Evolutionary conservation across 1,139 yeast species (phyloP), one percentile per base, ranked within the genome.

Genomic region (Geotrichum cucujoidarum): DNA sequence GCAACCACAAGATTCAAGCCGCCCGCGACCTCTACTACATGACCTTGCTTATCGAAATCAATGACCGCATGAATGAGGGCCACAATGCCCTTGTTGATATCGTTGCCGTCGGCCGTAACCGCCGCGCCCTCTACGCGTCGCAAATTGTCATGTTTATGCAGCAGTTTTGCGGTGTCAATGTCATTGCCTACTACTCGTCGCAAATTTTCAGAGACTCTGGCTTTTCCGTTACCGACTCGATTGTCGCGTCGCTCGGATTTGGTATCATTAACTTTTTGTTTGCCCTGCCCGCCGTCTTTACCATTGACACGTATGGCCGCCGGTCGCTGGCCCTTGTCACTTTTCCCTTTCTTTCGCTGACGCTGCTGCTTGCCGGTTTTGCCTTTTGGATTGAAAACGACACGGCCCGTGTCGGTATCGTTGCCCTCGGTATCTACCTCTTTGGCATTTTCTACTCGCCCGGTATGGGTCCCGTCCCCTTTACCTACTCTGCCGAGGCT

Each of bases 401-500:
- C 10, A 64, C 70, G 16, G 83, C 83, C 2, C 75, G 86, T 61
- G 66, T 82, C 53, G 94, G 80, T 3, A 74, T 81, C 53, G 78
- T 84, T 48, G 71, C 83, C 8, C 67, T 80, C 48, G 95, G 95
- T 58, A 81, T 87, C 52, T 87, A 86, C 63, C 64, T 87, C 37
- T 87, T 78, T 67, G 71, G 88, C 0, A 76, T 80, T 39, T 83
- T 84, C 55, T 87, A 87, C 67, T 84, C 94, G 0, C 81, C 86
- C 2, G 92, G 95, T 53, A 88, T 84, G 69, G 95, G 95, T 40
- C 95, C 95, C 13, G 95, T 87, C 44, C 95, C 95, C 6, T 87
- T 87, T 71, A 84, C 94, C 1, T 85, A 86, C 63, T 82, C 94
- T 29, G 95, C 95, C 16, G 95, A 87, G 66, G 86, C 85, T 54